Percentiles rank a stretch among this genome's conserved stretches.
Conservation (phyloP, 192 early-diverging fungal species). For the Coemansia sp. region DNA sequence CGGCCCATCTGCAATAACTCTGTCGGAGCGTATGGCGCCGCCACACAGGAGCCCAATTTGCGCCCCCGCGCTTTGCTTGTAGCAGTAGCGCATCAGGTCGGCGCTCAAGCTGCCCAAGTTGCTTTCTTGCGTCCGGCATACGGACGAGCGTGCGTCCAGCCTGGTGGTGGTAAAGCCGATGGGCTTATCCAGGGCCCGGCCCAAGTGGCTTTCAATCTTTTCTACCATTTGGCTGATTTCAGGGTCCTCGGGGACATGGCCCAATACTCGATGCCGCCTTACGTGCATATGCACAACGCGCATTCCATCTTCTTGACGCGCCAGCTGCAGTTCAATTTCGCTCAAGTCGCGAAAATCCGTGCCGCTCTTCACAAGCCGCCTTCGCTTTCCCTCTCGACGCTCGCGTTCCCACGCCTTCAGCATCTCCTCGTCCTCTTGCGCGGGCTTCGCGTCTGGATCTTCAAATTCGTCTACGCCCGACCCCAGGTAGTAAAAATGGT, state of each 20-base stretch:
- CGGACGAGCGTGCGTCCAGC: conserved; percentile 59
- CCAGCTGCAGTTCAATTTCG: conserved; percentile 48
- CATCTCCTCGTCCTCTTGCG: conserved; percentile 32
- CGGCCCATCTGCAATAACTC: conserved; percentile 52
- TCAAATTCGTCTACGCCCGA: conserved; percentile 41
- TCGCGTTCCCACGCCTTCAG: conserved; percentile 47
- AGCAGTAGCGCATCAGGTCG: conserved; percentile 60
- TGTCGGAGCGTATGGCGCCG: conserved; percentile 65
- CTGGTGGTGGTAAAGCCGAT: conserved; percentile 56
- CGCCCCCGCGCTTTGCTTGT: conserved; percentile 40
- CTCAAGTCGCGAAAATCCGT: conserved; percentile 67
- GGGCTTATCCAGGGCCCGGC: conserved; percentile 52
- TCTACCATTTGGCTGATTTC: conserved; percentile 50
- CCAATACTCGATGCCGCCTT: conserved; percentile 49
- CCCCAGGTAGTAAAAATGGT: conserved; percentile 66
- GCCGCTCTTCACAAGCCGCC: conserved; percentile 65
- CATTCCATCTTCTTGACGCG: not conserved
- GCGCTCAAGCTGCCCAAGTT: conserved; percentile 62
- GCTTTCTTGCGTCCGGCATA: conserved; percentile 60
- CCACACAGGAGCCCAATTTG: conserved; percentile 59
- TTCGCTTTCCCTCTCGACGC: conserved; percentile 18
- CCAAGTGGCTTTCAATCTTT: conserved; percentile 51
- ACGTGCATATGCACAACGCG: conserved; percentile 29
- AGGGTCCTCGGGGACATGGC: conserved; percentile 33
- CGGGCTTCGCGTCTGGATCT: conserved; percentile 16